These are phyloP conservation scores for Berkeleyomyces basicola DNA, from an alignment of 2,329 filamentous ascomycete genomes.

Conservation along the genomic window DNA sequence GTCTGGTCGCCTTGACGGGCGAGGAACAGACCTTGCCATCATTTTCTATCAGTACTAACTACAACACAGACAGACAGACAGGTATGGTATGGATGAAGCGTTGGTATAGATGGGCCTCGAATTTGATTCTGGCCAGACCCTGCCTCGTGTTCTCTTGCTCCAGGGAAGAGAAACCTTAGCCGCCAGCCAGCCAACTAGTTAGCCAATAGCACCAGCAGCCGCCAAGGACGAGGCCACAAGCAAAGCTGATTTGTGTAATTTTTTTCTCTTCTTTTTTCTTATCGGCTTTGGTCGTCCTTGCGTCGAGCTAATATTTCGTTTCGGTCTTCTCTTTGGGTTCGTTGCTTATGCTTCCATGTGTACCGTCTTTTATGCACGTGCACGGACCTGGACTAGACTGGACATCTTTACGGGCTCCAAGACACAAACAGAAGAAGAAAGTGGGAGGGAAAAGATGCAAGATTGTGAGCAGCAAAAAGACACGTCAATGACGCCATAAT, in stretches of 20 bases:
- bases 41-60: too few species aligned
- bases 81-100: too few species aligned
- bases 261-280: neutral
- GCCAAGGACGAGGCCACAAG: neutral
- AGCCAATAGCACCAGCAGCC: neutral
- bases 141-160: neutral
- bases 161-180: neutral
- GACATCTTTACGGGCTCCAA: neutral
- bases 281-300: neutral
- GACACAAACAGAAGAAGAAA: neutral
- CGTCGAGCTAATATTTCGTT: too few species aligned
- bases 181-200: neutral
- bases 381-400: neutral
- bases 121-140: neutral
- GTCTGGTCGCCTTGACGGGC: too few species aligned
- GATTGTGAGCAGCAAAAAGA: neutral
- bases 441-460: neutral
- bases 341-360: too few species aligned
- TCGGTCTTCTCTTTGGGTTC: too few species aligned
- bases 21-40: too few species aligned
- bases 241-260: neutral
- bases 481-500: slow-evolving; percentile 4
- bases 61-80: too few species aligned
- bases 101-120: too few species aligned
- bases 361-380: neutral